A percentile compares a stretch with the other conserved stretches of the same genome.
Evolutionary conservation across 352 stramenopile species (phyloP).

Genomic region (Peronospora belbahrii): DNA sequence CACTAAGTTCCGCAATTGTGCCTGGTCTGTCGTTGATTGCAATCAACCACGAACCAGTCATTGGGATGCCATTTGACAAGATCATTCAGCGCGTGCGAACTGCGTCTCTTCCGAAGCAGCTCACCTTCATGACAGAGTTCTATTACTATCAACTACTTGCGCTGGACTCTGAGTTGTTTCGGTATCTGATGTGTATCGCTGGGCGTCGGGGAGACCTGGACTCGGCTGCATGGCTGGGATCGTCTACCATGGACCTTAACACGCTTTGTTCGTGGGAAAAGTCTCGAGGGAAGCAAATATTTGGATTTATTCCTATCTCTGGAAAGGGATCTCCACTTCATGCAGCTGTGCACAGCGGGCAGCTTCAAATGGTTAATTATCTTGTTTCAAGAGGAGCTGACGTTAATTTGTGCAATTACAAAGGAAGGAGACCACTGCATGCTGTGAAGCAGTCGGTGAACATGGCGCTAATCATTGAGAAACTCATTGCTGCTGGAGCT

Average conservation of each 20-base stretch:
- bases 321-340: constrained; percentile 54
- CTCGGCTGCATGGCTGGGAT: constrained; percentile 50
- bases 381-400: constrained; percentile 42
- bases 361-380: constrained; percentile 57
- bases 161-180: constrained; percentile 70
- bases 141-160: constrained; percentile 81
- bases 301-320: constrained; percentile 54
- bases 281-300: constrained; percentile 56
- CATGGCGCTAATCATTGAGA: constrained; percentile 60
- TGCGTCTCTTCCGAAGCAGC: constrained; percentile 61
- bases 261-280: constrained; percentile 64
- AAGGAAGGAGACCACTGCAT: constrained; percentile 60
- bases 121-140: constrained; percentile 81
- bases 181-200: constrained; percentile 66
- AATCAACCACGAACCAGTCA: constrained; percentile 77
- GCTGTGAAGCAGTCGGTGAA: constrained; percentile 44
- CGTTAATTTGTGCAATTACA: constrained; percentile 50
- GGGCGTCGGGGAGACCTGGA: constrained; percentile 63
- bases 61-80: constrained; percentile 75
- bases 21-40: constrained; percentile 70
- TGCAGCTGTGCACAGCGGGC: constrained; percentile 48
- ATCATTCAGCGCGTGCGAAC: constrained; percentile 53
- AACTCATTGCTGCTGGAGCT: constrained; percentile 44
- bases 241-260: constrained; percentile 53
- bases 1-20: constrained; percentile 56